Evolutionary conservation across 176 grass and related monocot species (phyloP).

Genomic region (Carex kokanica): DNA sequence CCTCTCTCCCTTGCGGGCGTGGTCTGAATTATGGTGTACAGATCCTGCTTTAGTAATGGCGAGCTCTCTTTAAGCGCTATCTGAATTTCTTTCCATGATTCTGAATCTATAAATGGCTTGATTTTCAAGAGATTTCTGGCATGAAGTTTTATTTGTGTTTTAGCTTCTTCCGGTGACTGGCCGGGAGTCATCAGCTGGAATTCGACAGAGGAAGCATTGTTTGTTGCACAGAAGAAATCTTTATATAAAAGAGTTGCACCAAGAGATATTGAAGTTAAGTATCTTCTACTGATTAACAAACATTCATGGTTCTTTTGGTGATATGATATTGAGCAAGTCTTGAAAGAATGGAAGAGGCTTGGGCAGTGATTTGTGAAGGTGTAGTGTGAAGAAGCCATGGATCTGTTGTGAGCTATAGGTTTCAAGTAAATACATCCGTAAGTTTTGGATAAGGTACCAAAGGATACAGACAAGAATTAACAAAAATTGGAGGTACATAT

Average conservation of each 20-base stretch:
- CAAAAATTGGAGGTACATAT: background rate
- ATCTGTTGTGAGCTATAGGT: background rate
- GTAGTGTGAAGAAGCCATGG: slow-evolving; percentile 23
- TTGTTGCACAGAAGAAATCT: slow-evolving; percentile 28
- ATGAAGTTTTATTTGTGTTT: slow-evolving; percentile 40
- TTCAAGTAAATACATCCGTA: slow-evolving; percentile 14
- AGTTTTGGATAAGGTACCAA: slow-evolving; percentile 40
- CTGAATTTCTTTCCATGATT: slow-evolving; percentile 69
- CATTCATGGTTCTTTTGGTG: background rate
- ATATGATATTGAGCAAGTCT: background rate
- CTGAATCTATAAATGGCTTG: slow-evolving; percentile 55
- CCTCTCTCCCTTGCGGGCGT: slow-evolving; percentile 38
- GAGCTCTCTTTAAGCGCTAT: slow-evolving; percentile 49
- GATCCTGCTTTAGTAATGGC: slow-evolving; percentile 70
- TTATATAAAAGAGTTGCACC: slow-evolving; percentile 27
- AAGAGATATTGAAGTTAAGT: slow-evolving; percentile 21
- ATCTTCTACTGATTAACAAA: slow-evolving; percentile 32
- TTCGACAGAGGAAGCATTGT: slow-evolving; percentile 42
- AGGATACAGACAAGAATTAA: background rate
- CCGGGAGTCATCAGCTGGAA: slow-evolving; percentile 52
- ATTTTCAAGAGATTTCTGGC: slow-evolving; percentile 59
- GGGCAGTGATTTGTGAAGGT: slow-evolving; percentile 35
- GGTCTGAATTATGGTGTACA: slow-evolving; percentile 84
- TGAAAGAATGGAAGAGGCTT: slow-evolving; percentile 10
- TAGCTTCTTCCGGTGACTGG: slow-evolving; percentile 62